These are phyloP conservation scores for Solanum sitiens DNA, from an alignment of 257 asterid genomes.

Conservation along the genomic window DNA sequence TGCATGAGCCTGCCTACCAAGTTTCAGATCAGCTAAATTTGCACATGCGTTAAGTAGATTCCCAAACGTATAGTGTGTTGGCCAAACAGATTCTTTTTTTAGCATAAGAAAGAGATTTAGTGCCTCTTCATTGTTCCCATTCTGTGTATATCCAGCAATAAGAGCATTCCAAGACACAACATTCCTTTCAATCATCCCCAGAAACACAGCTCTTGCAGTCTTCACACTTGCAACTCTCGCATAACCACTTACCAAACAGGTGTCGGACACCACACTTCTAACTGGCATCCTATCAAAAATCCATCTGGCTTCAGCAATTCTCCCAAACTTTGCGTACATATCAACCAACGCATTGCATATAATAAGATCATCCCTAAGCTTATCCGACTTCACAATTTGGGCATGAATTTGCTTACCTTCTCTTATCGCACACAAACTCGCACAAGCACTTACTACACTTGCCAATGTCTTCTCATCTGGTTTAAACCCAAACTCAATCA, in stretches of 20 bases:
- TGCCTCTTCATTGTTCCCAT: constrained; percentile 8
- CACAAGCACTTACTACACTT: constrained; percentile 8
- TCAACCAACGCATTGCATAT: constrained; percentile 3
- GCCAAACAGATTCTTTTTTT: constrained; percentile 4
- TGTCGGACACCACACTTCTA: constrained; percentile 3
- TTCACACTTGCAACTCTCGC: constrained; percentile 5
- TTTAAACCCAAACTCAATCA: neutral
- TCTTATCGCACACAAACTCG: neutral
- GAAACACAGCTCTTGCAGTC: constrained; percentile 1
- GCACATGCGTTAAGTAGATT: constrained; percentile 4
- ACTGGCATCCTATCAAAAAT: constrained; percentile 5
- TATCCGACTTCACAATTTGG: neutral
- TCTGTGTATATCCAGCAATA: constrained; percentile 8
- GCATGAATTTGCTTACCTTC: constrained; percentile 3
- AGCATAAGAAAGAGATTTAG: constrained; percentile 2
- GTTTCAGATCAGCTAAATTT: constrained; percentile 3
- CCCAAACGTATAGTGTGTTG: constrained; percentile 9
- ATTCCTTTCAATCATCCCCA: constrained; percentile 8
- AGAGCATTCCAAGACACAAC: constrained; percentile 10
- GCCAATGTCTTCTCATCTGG: constrained; percentile 9
- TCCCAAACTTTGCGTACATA: constrained; percentile 3
- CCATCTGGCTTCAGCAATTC: constrained; percentile 1
- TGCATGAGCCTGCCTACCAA: constrained; percentile 8
- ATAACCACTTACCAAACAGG: constrained; percentile 5
- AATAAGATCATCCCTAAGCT: constrained; percentile 1